phyloP scores from a whole-genome alignment of 352 stramenopile genomes.

The Phytophthora aleatoria region DNA sequence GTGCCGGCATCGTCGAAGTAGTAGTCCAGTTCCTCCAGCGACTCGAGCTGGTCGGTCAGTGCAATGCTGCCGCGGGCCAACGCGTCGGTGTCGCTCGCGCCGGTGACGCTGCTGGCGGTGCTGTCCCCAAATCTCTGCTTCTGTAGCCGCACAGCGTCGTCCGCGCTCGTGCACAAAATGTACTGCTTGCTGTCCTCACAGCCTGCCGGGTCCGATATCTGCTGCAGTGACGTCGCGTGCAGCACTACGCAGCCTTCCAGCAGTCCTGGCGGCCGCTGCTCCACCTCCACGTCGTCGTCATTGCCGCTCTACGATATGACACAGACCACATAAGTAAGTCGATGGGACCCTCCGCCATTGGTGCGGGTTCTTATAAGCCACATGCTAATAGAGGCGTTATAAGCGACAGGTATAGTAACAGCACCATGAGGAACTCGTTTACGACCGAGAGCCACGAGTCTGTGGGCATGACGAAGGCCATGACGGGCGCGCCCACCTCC shows the following conservation, averaged over 20 bases:
- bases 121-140: conserved; percentile 50
- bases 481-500: conserved; percentile 42
- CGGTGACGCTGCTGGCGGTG: conserved; percentile 28
- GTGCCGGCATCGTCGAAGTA: conserved; percentile 78
- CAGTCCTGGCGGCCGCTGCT: conserved; percentile 57
- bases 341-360: neutral
- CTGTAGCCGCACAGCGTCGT: conserved; percentile 49
- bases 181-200: conserved; percentile 83
- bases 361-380: conserved; percentile 8
- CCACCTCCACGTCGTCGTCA: conserved; percentile 74
- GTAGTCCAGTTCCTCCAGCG: conserved; percentile 77
- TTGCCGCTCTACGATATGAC: conserved; percentile 58
- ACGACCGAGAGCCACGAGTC: conserved; percentile 69
- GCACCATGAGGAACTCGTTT: conserved; percentile 84
- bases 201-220: conserved; percentile 35
- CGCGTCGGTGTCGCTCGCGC: conserved; percentile 8
- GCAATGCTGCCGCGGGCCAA: conserved; percentile 44
- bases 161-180: conserved; percentile 52
- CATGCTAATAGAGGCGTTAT: neutral
- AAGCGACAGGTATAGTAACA: conserved; percentile 6
- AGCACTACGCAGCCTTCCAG: conserved; percentile 65
- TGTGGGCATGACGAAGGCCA: conserved; percentile 66
- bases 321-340: conserved; percentile 3
- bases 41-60: conserved; percentile 71
- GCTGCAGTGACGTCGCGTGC: conserved; percentile 51